Percentiles rank a stretch among this genome's conserved stretches.
These are phyloP conservation scores for Geotrichum europaeum DNA, from an alignment of 1,139 yeast species.

Conservation along the genomic window DNA sequence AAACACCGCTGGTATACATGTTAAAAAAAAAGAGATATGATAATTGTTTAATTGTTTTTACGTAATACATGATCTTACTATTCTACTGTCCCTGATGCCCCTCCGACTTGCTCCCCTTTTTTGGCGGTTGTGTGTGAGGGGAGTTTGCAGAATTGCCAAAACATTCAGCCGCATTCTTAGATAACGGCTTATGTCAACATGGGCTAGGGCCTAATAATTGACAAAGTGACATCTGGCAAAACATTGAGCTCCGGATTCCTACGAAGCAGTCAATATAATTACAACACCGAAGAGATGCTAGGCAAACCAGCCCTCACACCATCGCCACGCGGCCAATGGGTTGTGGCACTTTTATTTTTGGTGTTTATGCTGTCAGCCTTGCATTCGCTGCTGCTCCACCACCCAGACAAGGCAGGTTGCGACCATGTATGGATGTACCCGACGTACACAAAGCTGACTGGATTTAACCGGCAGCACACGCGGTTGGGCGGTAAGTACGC, in stretches of 20 bases:
- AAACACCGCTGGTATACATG: background rate
- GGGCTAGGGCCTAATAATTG: background rate
- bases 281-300: background rate
- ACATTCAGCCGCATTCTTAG: background rate
- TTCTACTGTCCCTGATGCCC: background rate
- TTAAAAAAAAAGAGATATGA: background rate
- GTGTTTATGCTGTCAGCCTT: slow-evolving; percentile 9
- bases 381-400: slow-evolving; percentile 15
- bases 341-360: background rate
- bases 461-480: slow-evolving; percentile 67
- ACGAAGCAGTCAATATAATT: background rate
- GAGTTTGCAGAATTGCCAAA: background rate
- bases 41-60: background rate
- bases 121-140: background rate
- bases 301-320: slow-evolving; percentile 1
- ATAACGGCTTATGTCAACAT: background rate
- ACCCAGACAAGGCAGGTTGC: slow-evolving; percentile 21
- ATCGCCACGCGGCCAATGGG: slow-evolving; percentile 6
- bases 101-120: background rate
- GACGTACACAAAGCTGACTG: slow-evolving; percentile 43
- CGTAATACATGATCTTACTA: background rate
- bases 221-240: background rate
- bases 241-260: background rate
- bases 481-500: slow-evolving; percentile 74
- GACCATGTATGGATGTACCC: slow-evolving; percentile 22